Evolutionary conservation across 2,329 filamentous ascomycete genomes (phyloP).

Genomic region (Aspergillus phoenicis): DNA sequence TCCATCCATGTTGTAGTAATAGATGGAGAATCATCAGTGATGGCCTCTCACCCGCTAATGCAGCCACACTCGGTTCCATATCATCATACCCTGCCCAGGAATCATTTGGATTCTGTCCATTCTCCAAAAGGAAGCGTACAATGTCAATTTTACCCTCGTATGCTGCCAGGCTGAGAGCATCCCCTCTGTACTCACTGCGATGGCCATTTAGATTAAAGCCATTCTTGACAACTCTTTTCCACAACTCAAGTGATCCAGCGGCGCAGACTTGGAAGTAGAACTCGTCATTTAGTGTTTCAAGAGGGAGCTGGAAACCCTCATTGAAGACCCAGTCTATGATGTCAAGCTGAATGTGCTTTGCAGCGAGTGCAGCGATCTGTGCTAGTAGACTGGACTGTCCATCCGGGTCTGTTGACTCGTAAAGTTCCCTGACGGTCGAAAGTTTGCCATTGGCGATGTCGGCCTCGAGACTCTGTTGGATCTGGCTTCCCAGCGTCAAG

Average conservation of each 20-base stretch:
- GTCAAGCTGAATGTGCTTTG: background rate
- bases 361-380: background rate
- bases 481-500: no score
- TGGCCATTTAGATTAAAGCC: background rate
- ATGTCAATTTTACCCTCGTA: background rate
- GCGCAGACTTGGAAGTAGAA: background rate
- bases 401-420: background rate
- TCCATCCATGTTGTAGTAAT: background rate
- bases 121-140: background rate
- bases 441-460: background rate
- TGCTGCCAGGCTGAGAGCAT: background rate
- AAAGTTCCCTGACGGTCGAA: background rate
- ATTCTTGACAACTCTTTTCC: background rate
- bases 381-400: background rate
- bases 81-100: background rate
- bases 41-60: background rate
- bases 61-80: background rate
- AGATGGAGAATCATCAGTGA: background rate
- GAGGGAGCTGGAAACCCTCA: background rate
- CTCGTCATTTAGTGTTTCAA: background rate
- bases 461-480: background rate
- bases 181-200: background rate
- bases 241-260: background rate
- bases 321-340: background rate
- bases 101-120: background rate